phyloP scores from a whole-genome alignment of 208 protist species.

The Wallacemonas sp. region DNA sequence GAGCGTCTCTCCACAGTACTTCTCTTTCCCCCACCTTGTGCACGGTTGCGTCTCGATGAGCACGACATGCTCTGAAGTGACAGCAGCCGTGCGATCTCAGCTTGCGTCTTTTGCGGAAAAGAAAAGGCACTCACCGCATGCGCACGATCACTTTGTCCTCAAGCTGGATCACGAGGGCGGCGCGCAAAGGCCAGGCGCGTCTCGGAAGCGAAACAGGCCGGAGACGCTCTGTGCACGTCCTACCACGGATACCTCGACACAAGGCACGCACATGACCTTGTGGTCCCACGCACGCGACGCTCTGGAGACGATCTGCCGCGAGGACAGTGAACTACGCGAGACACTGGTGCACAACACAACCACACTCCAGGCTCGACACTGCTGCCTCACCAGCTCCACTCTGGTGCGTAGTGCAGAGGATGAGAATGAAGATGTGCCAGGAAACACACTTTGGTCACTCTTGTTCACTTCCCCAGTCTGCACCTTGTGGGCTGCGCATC shows the following conservation, averaged over 20 bases:
- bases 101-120: not conserved
- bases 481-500: not conserved
- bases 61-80: not conserved
- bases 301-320: not conserved
- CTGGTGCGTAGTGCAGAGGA: not conserved
- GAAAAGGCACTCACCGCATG: not conserved
- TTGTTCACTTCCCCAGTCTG: not conserved
- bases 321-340: not conserved
- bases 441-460: not conserved
- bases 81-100: not conserved
- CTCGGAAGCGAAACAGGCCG: not conserved
- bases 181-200: not conserved
- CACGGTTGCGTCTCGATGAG: too few species aligned
- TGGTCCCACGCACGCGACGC: not conserved
- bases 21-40: not conserved
- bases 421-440: not conserved
- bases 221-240: not conserved
- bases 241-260: not conserved
- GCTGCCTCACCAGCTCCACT: not conserved
- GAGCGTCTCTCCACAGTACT: not conserved
- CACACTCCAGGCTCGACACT: slow-evolving; percentile 5
- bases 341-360: not conserved
- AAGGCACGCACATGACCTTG: not conserved
- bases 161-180: slow-evolving; percentile 7
- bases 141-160: not conserved